These are phyloP conservation scores for Ordospora colligata DNA, from an alignment of 371 early-diverging fungal genomes.

Conservation along the genomic window DNA sequence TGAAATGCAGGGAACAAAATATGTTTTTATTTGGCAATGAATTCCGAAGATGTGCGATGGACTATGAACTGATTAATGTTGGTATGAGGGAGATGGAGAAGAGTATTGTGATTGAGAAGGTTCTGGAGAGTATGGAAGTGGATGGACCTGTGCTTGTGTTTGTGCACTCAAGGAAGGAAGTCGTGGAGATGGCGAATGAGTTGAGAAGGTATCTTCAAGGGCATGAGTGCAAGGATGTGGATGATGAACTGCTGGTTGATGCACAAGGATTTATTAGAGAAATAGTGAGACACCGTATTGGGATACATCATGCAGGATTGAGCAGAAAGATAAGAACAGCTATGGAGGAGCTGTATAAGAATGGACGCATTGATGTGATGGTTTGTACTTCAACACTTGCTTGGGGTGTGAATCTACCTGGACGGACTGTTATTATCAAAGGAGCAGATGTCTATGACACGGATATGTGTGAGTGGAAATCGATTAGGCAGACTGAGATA, in stretches of 20 bases:
- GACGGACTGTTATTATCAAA: constrained; percentile 33
- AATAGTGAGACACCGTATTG: constrained; percentile 14
- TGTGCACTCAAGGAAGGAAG: constrained; percentile 25
- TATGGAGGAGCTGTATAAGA: constrained; percentile 26
- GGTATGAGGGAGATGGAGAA: constrained; percentile 2
- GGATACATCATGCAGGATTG: constrained; percentile 36
- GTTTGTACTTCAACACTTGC: constrained; percentile 40
- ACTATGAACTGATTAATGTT: constrained; percentile 25
- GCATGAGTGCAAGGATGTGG: background rate
- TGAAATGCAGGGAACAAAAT: constrained; percentile 33
- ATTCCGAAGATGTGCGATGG: constrained; percentile 20
- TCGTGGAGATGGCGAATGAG: constrained; percentile 5
- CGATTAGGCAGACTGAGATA: constrained; percentile 11
- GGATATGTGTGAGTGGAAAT: background rate
- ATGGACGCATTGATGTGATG: constrained; percentile 23
- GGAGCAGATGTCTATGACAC: background rate
- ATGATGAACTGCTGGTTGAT: background rate
- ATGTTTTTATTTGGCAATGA: constrained; percentile 18
- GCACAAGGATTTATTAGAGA: background rate
- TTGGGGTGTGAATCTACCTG: constrained; percentile 46
- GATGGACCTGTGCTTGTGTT: constrained; percentile 22
- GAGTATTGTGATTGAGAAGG: background rate
- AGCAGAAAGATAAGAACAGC: background rate
- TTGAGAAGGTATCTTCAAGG: background rate
- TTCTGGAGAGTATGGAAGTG: background rate